These are phyloP conservation scores for Macrophomina pseudophaseolina DNA, from an alignment of 2,329 filamentous ascomycete species.

Conservation along the genomic window DNA sequence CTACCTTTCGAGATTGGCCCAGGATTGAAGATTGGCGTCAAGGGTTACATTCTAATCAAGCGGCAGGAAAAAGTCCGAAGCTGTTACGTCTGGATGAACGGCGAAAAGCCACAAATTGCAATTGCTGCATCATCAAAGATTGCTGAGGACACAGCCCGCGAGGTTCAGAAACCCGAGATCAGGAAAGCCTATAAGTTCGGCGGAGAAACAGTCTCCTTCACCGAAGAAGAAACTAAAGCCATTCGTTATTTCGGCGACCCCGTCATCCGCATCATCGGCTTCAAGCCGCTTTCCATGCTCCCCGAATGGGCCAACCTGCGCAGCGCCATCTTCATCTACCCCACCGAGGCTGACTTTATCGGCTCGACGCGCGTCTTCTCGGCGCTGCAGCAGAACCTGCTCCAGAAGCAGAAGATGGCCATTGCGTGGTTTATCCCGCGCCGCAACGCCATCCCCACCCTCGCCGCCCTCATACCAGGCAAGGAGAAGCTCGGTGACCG, in stretches of 20 bases:
- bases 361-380: constrained; percentile 94
- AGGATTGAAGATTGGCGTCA: constrained; percentile 83
- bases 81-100: constrained; percentile 85
- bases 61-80: constrained; percentile 79
- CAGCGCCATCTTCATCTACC: constrained; percentile 91
- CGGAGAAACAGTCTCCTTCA: constrained; percentile 85
- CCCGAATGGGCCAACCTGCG: constrained; percentile 84
- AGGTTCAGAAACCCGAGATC: constrained; percentile 79
- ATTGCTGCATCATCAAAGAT: constrained; percentile 74
- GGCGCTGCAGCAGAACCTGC: constrained; percentile 84
- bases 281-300: constrained; percentile 78
- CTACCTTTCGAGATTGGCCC: constrained; percentile 88
- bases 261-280: constrained; percentile 86
- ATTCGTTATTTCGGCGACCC: constrained; percentile 82
- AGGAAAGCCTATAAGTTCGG: constrained; percentile 97
- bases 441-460: constrained; percentile 75
- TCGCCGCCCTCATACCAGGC: constrained; percentile 83
- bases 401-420: constrained; percentile 78
- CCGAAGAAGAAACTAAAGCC: constrained; percentile 77
- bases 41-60: constrained; percentile 89
- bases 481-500: constrained; percentile 66
- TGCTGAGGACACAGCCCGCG: constrained; percentile 76
- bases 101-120: constrained; percentile 83
- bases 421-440: constrained; percentile 90
- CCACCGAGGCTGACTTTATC: constrained; percentile 85